phyloP scores from a whole-genome alignment of 257 asterid genomes.

The Lycium ferocissimum region DNA sequence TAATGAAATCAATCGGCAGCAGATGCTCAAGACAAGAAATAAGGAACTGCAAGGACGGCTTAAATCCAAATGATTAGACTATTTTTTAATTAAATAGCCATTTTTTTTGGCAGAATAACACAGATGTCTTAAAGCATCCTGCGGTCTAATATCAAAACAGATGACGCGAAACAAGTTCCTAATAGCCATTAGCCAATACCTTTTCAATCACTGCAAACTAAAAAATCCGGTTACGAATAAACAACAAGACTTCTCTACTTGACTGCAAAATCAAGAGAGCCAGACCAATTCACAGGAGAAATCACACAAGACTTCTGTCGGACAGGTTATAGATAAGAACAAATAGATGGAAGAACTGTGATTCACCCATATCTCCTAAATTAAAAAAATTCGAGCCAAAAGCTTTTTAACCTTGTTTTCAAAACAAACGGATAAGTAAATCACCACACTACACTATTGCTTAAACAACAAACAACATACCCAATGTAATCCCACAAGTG shows the following conservation, averaged over 20 bases:
- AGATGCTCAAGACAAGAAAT: neutral
- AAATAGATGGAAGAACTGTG: conserved; percentile 12
- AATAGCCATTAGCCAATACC: neutral
- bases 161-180: neutral
- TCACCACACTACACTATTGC: neutral
- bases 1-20: neutral
- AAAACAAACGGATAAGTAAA: neutral
- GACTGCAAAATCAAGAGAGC: neutral
- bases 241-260: conserved; percentile 2
- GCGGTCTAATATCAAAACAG: neutral
- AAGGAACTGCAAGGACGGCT: neutral
- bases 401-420: no score
- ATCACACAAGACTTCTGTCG: neutral
- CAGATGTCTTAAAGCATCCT: neutral
- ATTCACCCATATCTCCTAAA: neutral
- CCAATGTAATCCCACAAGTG: no score
- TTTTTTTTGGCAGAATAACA: neutral
- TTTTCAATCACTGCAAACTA: neutral
- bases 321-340: neutral
- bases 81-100: neutral
- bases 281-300: neutral
- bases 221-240: neutral
- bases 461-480: neutral
- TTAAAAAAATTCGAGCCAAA: no score
- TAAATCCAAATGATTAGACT: neutral